These are phyloP conservation scores for Corymbia calophylla DNA, from an alignment of 441 rosid species.

Conservation along the genomic window DNA sequence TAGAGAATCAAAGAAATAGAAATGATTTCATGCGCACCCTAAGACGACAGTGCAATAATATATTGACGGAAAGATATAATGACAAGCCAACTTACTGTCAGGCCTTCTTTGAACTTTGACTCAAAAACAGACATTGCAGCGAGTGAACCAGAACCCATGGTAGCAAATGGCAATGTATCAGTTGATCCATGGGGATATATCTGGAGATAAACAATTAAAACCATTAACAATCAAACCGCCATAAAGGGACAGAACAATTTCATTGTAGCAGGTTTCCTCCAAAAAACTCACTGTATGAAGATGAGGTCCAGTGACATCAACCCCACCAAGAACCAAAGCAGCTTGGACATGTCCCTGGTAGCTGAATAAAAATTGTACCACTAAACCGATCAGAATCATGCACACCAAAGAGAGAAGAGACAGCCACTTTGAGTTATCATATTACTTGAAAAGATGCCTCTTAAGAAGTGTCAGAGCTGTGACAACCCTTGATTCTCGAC, in stretches of 20 bases:
- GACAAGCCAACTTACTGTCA: conserved; percentile 54
- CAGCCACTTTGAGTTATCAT: not conserved
- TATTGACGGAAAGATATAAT: not conserved
- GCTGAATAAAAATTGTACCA: conserved; percentile 28
- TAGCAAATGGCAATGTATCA: conserved; percentile 89
- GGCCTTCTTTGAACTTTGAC: conserved; percentile 83
- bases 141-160: conserved; percentile 99
- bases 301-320: conserved; percentile 95
- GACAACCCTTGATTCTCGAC: conserved; percentile 88
- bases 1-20: no score
- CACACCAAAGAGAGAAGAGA: not conserved
- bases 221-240: not conserved
- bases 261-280: not conserved
- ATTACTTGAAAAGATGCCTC: conserved; percentile 83
- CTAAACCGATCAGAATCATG: conserved; percentile 14
- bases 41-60: not conserved
- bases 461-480: conserved; percentile 93
- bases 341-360: conserved; percentile 92
- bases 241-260: not conserved
- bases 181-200: conserved; percentile 98
- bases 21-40: no score
- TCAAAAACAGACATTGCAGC: conserved; percentile 97
- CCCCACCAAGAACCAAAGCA: conserved; percentile 98
- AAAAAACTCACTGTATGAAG: conserved; percentile 67
- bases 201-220: conserved; percentile 25